Evolutionary conservation across 1,139 yeast species (phyloP).

Genomic region (Maudiozyma humilis): DNA sequence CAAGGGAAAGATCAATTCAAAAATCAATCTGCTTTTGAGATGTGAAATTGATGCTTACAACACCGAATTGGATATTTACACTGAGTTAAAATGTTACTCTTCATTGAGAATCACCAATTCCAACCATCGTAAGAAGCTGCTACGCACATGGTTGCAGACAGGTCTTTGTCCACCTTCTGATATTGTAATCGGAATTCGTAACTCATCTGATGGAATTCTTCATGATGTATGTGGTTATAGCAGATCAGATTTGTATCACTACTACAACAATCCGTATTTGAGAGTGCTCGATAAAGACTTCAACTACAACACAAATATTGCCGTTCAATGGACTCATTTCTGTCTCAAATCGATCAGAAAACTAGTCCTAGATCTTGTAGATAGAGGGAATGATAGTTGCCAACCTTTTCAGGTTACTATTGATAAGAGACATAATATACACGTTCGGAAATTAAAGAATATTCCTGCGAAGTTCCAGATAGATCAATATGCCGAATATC

Average conservation of each 20-base stretch:
- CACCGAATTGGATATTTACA: constrained; percentile 14
- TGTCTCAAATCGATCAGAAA: constrained; percentile 17
- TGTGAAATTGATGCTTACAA: constrained; percentile 31
- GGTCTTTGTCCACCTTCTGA: constrained; percentile 24
- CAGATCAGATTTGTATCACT: constrained; percentile 13
- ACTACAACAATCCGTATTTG: constrained; percentile 16
- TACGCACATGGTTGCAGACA: constrained; percentile 30
- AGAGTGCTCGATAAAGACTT: constrained; percentile 13
- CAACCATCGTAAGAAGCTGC: constrained; percentile 25
- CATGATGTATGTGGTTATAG: constrained; percentile 20
- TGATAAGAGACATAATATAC: constrained; percentile 9
- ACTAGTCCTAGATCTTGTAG: constrained; percentile 11
- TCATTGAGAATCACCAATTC: constrained; percentile 17
- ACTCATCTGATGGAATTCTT: constrained; percentile 20
- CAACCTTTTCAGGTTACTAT: constrained; percentile 17
- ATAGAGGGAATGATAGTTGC: constrained; percentile 5
- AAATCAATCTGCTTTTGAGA: constrained; percentile 21
- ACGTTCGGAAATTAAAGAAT: constrained; percentile 6
- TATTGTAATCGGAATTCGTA: constrained; percentile 26
- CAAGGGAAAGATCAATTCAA: constrained; percentile 17
- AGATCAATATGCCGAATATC: neutral
- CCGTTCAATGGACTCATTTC: constrained; percentile 25
- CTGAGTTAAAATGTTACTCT: constrained; percentile 28
- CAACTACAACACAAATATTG: constrained; percentile 23
- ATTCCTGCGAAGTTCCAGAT: neutral